phyloP scores from a whole-genome alignment of 2,329 filamentous ascomycete species.

The Penicillium sumatraense region DNA sequence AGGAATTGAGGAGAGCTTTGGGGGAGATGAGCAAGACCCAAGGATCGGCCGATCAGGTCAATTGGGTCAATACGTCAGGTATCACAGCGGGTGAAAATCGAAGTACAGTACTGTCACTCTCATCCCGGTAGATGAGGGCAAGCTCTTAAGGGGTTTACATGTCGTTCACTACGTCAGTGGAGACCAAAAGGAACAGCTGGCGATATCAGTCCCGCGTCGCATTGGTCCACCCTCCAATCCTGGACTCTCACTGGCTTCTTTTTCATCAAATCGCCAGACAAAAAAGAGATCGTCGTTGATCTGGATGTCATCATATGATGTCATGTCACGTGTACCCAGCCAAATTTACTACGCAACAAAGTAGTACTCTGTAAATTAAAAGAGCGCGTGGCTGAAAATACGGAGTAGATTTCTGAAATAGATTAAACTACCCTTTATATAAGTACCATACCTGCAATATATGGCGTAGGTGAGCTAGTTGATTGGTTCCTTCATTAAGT shows the following conservation, averaged over 20 bases:
- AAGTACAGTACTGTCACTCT: not conserved
- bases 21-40: not conserved
- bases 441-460: too few species aligned
- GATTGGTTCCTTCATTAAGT: conserved; percentile 3
- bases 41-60: not conserved
- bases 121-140: not conserved
- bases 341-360: not conserved
- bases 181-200: conserved; percentile 7
- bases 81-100: not conserved
- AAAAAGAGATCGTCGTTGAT: not conserved
- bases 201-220: not conserved
- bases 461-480: too few species aligned
- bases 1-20: not conserved
- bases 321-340: conserved; percentile 24
- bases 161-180: conserved; percentile 23
- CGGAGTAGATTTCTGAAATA: not conserved
- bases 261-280: conserved; percentile 6
- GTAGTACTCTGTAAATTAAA: not conserved
- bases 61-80: conserved; percentile 6
- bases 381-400: not conserved
- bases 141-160: not conserved
- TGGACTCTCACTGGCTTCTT: not conserved
- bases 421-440: not conserved
- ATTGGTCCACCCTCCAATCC: not conserved
- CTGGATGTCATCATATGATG: conserved; percentile 24